Conservation (phyloP, 2,329 filamentous ascomycete genomes). For the Arthrobotrys iridis region DNA sequence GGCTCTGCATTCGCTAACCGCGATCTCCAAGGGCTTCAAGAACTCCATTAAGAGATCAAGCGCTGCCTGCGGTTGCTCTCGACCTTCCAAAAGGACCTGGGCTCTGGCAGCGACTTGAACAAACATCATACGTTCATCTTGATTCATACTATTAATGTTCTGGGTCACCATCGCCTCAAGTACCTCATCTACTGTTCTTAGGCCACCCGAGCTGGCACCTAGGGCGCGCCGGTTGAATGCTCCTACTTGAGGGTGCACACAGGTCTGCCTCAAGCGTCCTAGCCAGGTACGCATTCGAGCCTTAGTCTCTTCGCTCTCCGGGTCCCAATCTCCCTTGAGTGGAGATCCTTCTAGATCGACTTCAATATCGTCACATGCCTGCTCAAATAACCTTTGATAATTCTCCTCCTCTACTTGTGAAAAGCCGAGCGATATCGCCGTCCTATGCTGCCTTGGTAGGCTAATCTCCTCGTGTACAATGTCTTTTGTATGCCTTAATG, state of each 20-base stretch:
- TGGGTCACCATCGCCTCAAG: conserved; percentile 91
- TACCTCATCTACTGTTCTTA: conserved; percentile 82
- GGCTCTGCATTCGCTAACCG: conserved; percentile 73
- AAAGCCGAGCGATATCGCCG: conserved; percentile 79
- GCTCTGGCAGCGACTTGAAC: conserved; percentile 73
- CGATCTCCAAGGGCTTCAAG: conserved; percentile 61
- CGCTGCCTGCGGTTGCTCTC: conserved; percentile 68
- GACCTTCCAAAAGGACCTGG: conserved; percentile 73
- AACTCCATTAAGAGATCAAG: conserved; percentile 74
- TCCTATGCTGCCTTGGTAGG: conserved; percentile 83
- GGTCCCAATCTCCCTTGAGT: conserved; percentile 69
- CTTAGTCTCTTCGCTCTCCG: conserved; percentile 68
- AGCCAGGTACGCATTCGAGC: conserved; percentile 84
- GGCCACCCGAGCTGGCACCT: conserved; percentile 70
- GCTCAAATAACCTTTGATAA: conserved; percentile 78
- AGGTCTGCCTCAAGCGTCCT: conserved; percentile 79
- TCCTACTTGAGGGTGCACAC: conserved; percentile 85
- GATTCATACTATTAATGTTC: conserved; percentile 73
- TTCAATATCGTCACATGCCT: conserved; percentile 77
- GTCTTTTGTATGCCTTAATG: conserved; percentile 86
- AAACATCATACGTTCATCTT: conserved; percentile 75
- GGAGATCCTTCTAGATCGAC: conserved; percentile 66
- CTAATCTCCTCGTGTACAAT: conserved; percentile 79
- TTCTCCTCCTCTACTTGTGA: conserved; percentile 91
- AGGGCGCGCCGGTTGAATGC: conserved; percentile 72